phyloP scores from a whole-genome alignment of 305 asterid genomes.

The Fraxinus nigra region DNA sequence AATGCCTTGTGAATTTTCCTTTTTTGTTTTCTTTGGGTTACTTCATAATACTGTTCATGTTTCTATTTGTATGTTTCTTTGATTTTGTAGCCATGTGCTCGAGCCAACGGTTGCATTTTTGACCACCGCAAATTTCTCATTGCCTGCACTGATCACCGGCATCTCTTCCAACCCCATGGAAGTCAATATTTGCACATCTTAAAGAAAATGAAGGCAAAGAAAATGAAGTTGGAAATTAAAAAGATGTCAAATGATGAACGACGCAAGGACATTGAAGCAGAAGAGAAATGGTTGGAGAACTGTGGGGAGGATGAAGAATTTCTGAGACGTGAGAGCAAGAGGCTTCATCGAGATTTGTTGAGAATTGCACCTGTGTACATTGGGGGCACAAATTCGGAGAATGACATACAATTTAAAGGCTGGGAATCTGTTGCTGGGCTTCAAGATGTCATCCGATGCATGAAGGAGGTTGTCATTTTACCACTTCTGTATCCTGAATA shows the following conservation, averaged over 20 bases:
- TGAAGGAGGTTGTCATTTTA: slow-evolving; percentile 97
- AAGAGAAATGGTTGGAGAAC: slow-evolving; percentile 94
- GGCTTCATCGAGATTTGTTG: slow-evolving; percentile 90
- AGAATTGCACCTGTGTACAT: slow-evolving; percentile 91
- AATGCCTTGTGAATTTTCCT: slow-evolving; percentile 12
- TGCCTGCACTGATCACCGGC: slow-evolving; percentile 93
- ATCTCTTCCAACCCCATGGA: slow-evolving; percentile 91
- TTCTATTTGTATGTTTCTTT: slow-evolving; percentile 12
- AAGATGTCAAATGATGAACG: slow-evolving; percentile 74
- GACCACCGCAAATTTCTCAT: slow-evolving; percentile 98
- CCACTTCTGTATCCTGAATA: slow-evolving; percentile 92
- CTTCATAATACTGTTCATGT: background rate
- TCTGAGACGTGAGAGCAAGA: slow-evolving; percentile 95
- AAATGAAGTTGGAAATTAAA: slow-evolving; percentile 67
- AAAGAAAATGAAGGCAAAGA: slow-evolving; percentile 76
- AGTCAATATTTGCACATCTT: slow-evolving; percentile 46
- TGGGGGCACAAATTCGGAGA: slow-evolving; percentile 66
- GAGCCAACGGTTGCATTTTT: slow-evolving; percentile 82
- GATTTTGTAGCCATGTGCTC: slow-evolving; percentile 88
- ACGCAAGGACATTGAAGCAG: slow-evolving; percentile 92
- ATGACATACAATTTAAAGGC: slow-evolving; percentile 57
- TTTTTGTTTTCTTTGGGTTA: slow-evolving; percentile 14
- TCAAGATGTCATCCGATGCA: slow-evolving; percentile 88
- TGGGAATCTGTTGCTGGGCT: slow-evolving; percentile 99
- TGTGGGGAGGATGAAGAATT: slow-evolving; percentile 99